A percentile compares a stretch with the other conserved stretches of the same genome.
phyloP scores from a whole-genome alignment of 257 asterid genomes.

The Forsythia suspensa region DNA sequence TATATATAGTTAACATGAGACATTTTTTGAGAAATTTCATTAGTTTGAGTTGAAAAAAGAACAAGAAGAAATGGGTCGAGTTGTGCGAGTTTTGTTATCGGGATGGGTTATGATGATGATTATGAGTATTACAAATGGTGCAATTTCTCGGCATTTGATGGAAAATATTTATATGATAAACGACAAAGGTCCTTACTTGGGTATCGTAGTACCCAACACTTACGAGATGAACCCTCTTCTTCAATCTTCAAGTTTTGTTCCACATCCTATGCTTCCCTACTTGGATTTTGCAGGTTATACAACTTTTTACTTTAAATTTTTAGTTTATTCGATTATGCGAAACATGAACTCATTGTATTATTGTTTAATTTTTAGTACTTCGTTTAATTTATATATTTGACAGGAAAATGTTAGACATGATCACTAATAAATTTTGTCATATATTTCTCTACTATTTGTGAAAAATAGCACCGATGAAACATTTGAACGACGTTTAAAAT shows the following conservation, averaged over 20 bases:
- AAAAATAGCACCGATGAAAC: too few species aligned
- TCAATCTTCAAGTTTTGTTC: constrained; percentile 23
- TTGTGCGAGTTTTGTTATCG: neutral
- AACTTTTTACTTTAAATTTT: too few species aligned
- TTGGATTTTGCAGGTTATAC: constrained; percentile 31
- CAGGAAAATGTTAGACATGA: too few species aligned
- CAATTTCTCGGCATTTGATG: constrained; percentile 10
- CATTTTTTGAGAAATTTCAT: neutral
- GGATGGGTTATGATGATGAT: constrained; percentile 3
- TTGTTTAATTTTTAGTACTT: too few species aligned
- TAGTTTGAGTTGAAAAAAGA: neutral
- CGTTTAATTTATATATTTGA: too few species aligned
- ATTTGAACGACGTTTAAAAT: too few species aligned
- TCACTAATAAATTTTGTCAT: too few species aligned
- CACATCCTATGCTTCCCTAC: constrained; percentile 8
- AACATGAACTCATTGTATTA: too few species aligned
- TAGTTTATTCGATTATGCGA: too few species aligned
- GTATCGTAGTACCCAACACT: constrained; percentile 24
- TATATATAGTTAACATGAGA: neutral
- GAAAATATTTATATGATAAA: constrained; percentile 12
- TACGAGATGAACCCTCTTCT: constrained; percentile 32
- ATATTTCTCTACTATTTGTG: too few species aligned
- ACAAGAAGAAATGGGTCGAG: neutral
- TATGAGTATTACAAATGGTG: constrained; percentile 12
- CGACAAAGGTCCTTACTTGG: constrained; percentile 25